Base-by-base conservation (phyloP, 139 green algal genomes). In the Chlorella sp. region DNA sequence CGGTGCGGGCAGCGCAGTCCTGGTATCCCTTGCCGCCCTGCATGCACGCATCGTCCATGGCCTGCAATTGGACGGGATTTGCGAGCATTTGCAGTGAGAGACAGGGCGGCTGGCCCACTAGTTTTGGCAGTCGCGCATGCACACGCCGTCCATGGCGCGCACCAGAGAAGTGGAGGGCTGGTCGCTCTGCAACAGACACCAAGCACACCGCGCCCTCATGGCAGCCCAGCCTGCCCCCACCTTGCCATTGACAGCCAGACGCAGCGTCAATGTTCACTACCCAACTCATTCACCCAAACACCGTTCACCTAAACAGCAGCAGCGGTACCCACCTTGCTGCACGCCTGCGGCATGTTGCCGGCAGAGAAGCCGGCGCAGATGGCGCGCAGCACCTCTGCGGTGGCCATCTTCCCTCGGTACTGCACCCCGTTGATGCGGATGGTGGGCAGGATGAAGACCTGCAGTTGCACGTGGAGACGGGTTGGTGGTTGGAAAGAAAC, bases 361-460 rank as follows among this genome's bases (percentile, higher is more conserved):
- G 89, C 69, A 4, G 87, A 85, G 89, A 99, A 99, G 18, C 88
- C 96, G 4, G 96, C 90, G 89, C 96, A 99, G 21, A 99, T 81
- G 2, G 93, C 96, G 32, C 95, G 92, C 65, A 98, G 90, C 28
- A 99, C 94, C 28, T 93, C 89, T 2, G 83, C 73, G 23, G 89
- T 86, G 57, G 78, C 85, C 56, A 97, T 87, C 62, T 88, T 92
- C 51, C 95, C 96, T 3, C 96, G 86, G 91, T 98, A 99, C 90
- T 98, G 96, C 44, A 70, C 80, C 2, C 92, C 81, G 89, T 99
- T 98, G 90, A 99, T 94, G 60, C 96, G 89, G 28, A 99, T 89
- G 15, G 96, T 98, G 56, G 96, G 96, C 78, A 98, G 83, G 80
- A 98, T 96, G 75, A 92, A 93, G 9, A 99, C 92, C 79, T 94